Conservation (phyloP, 257 asterid species). For the Cordia subcordata region DNA sequence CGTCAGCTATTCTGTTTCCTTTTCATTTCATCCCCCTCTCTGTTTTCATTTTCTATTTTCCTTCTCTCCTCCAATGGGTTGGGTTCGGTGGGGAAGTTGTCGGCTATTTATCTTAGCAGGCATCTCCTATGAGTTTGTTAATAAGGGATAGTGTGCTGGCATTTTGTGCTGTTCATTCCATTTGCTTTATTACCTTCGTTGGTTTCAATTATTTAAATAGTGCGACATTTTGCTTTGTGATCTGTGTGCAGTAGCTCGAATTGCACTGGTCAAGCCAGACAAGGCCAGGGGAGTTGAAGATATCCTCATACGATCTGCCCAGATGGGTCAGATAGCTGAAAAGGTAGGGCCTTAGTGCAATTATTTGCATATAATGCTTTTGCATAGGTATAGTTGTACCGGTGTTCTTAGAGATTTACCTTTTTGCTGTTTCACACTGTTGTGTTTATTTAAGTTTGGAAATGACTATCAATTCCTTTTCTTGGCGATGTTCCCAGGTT, state of each 20-base stretch:
- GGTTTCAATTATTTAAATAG: neutral
- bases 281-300: conserved; percentile 99
- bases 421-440: neutral
- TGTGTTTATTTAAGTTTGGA: neutral
- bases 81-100: neutral
- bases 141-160: too few relatives aligned
- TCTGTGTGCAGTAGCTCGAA: conserved; percentile 76
- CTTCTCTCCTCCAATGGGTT: neutral
- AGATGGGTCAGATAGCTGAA: conserved; percentile 77
- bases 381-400: neutral
- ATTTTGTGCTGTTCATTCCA: neutral
- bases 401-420: neutral
- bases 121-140: too few relatives aligned
- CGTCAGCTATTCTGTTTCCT: too few relatives aligned
- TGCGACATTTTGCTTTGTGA: neutral
- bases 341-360: conserved; percentile 41
- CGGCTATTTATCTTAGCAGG: too few relatives aligned
- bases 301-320: conserved; percentile 82
- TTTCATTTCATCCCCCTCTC: too few relatives aligned
- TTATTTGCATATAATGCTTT: neutral
- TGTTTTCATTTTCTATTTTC: neutral
- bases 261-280: conserved; percentile 94
- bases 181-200: neutral
- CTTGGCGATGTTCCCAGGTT: conserved; percentile 35
- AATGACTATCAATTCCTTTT: neutral